These are phyloP conservation scores for Cutaneotrichosporon sp. DNA, from an alignment of 1,284 basidiomycete genomes.

Conservation along the genomic window DNA sequence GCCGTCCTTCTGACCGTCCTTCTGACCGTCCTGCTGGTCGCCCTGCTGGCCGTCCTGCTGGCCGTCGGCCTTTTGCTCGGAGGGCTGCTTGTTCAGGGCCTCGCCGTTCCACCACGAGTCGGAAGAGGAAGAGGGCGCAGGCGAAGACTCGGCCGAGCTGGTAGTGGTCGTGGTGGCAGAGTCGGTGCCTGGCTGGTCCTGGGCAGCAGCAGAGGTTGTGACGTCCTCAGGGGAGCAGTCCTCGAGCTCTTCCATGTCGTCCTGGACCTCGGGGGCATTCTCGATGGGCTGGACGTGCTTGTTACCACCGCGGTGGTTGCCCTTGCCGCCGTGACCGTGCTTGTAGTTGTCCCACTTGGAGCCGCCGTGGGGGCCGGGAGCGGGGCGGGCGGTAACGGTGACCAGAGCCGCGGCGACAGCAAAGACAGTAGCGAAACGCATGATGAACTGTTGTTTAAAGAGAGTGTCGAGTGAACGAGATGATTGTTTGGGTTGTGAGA, in stretches of 20 bases:
- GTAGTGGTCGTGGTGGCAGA: background rate
- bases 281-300: background rate
- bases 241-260: constrained; percentile 2
- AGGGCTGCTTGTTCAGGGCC: background rate
- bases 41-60: background rate
- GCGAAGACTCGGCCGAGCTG: background rate
- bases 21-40: background rate
- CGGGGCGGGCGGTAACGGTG: background rate
- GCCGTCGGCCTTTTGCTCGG: too few species aligned
- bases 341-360: constrained; percentile 1
- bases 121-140: background rate
- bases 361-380: background rate
- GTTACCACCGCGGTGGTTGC: background rate
- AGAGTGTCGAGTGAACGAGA: too few species aligned
- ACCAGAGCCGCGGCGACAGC: background rate
- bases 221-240: background rate
- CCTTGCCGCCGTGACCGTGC: background rate
- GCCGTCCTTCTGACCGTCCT: background rate
- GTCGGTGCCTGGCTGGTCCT: background rate
- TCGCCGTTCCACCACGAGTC: background rate
- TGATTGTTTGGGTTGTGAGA: too few species aligned
- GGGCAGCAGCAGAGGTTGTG: background rate
- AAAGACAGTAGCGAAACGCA: background rate
- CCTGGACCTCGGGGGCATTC: background rate
- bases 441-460: too few species aligned